Evolutionary conservation across 441 rosid species (phyloP).

Genomic region (Syzygium malaccense): DNA sequence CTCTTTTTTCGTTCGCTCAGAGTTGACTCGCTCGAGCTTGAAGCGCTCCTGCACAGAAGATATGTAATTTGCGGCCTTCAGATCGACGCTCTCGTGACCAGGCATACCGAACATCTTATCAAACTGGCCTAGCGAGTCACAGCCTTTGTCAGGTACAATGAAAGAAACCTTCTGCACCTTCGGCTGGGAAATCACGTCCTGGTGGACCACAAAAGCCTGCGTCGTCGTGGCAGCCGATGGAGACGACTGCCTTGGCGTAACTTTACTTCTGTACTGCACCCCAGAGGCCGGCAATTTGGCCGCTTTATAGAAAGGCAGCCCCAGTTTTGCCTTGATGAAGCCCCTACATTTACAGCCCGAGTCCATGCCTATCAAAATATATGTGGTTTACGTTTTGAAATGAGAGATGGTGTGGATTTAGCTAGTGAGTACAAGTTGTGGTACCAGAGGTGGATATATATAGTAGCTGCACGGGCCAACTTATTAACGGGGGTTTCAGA

Average conservation of each 20-base stretch:
- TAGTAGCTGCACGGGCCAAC: neutral
- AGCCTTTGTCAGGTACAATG: constrained; percentile 10
- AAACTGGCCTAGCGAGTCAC: constrained; percentile 12
- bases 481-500: neutral
- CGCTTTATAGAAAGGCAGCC: constrained; percentile 27
- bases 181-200: constrained; percentile 23
- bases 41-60: constrained; percentile 49
- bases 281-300: constrained; percentile 13
- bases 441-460: constrained; percentile 10
- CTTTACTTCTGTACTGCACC: constrained; percentile 20
- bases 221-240: neutral
- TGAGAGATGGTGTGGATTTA: neutral
- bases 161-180: constrained; percentile 26
- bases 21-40: constrained; percentile 39
- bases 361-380: constrained; percentile 19
- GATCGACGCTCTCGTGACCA: constrained; percentile 37
- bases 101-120: constrained; percentile 23
- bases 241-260: constrained; percentile 18
- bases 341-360: constrained; percentile 39
- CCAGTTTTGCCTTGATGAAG: constrained; percentile 45
- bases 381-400: neutral
- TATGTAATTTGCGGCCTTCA: constrained; percentile 39
- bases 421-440: neutral
- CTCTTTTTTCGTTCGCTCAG: constrained; percentile 7
- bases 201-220: constrained; percentile 20